These are phyloP conservation scores for Quercus engelmannii DNA, from an alignment of 306 rosid genomes.

Conservation along the genomic window DNA sequence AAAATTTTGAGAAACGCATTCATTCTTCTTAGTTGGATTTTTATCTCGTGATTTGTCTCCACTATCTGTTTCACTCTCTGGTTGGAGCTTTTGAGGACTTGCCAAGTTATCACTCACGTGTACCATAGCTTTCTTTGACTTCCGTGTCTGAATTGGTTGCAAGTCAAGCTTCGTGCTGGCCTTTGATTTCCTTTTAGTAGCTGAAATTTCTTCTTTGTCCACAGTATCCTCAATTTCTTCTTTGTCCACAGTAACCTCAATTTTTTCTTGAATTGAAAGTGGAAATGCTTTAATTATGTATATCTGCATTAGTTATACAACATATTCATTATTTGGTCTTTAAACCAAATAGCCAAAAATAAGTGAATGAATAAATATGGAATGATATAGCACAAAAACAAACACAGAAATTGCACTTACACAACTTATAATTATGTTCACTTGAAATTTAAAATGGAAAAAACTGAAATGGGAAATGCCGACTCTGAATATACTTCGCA, in stretches of 20 bases:
- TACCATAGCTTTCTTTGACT: slow-evolving; percentile 11
- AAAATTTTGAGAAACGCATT: neutral
- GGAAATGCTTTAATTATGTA: slow-evolving; percentile 48
- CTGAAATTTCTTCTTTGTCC: slow-evolving; percentile 15
- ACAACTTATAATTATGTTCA: neutral
- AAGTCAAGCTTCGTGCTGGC: neutral
- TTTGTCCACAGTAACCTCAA: slow-evolving; percentile 7
- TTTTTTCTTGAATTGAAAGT: slow-evolving; percentile 19
- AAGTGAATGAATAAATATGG: too few species aligned
- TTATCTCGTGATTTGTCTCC: slow-evolving; percentile 13
- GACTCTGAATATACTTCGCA: neutral
- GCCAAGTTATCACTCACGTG: slow-evolving; percentile 18
- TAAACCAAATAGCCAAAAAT: neutral
- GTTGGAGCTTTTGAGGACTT: slow-evolving; percentile 14
- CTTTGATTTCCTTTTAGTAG: slow-evolving; percentile 20
- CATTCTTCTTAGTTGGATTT: slow-evolving; percentile 5
- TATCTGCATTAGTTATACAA: slow-evolving; percentile 35
- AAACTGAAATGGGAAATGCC: neutral
- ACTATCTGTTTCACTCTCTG: slow-evolving; percentile 11
- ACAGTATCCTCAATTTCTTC: slow-evolving; percentile 15
- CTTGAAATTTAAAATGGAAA: too few species aligned
- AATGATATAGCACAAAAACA: neutral
- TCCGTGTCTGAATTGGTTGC: slow-evolving; percentile 13
- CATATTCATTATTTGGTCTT: neutral
- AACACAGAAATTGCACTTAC: neutral